A percentile compares a stretch with the other conserved stretches of the same genome.
Conservation (phyloP, 140 eudicot species). For the Ambrosia hybrid region DNA sequence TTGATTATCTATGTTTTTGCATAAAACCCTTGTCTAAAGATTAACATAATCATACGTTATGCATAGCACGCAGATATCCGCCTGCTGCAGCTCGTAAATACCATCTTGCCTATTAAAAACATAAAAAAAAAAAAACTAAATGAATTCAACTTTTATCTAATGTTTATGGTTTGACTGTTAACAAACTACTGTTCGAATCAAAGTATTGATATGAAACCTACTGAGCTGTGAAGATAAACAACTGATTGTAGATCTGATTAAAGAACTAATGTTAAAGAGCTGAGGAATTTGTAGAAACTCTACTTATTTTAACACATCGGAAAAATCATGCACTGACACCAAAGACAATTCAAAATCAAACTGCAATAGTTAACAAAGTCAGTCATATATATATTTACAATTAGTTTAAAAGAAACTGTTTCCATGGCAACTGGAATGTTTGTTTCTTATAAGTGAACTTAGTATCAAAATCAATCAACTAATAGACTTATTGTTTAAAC, state of each 20-base stretch:
- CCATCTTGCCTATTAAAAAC: constrained; percentile 46
- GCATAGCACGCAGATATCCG: constrained; percentile 90
- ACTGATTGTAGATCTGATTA: too few species aligned
- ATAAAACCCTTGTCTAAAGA: constrained; percentile 64
- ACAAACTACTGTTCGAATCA: too few species aligned
- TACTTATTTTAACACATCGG: background rate
- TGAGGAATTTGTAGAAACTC: background rate
- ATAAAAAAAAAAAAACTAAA: background rate
- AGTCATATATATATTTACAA: background rate
- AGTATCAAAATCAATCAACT: background rate
- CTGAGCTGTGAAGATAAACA: too few species aligned
- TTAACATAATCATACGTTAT: constrained; percentile 69
- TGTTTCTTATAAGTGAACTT: background rate
- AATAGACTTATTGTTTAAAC: background rate
- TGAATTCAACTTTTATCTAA: background rate
- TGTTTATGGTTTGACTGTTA: too few species aligned
- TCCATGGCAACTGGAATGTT: constrained; percentile 13
- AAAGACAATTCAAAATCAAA: constrained; percentile 7
- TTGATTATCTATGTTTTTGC: constrained; percentile 54
- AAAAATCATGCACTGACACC: background rate
- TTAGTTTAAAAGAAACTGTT: background rate
- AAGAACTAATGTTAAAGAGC: too few species aligned
- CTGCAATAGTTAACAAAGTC: background rate
- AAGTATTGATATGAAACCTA: too few species aligned
- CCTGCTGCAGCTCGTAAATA: constrained; percentile 55